Evolutionary conservation across 2,329 filamentous ascomycete genomes (phyloP).

Genomic region (Calonectria hongkongensis): DNA sequence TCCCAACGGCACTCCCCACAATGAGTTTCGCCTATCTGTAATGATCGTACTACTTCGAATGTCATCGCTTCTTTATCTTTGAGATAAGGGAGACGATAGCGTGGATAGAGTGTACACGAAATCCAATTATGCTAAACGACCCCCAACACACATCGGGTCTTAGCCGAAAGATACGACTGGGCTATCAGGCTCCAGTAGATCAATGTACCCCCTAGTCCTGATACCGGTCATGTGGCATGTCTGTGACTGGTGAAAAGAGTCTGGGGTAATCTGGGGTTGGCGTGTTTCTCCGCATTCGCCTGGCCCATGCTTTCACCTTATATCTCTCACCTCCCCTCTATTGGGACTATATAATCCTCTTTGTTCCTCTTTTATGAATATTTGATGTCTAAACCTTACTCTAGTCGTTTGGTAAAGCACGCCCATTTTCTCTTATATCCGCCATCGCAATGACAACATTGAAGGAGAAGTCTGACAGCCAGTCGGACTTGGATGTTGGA

Average conservation of each 20-base stretch:
- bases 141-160: neutral
- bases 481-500: neutral
- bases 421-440: neutral
- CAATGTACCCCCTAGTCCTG: neutral
- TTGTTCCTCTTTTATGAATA: neutral
- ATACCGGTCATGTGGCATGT: neutral
- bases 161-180: neutral
- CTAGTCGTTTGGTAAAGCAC: neutral
- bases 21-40: too few species aligned
- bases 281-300: neutral
- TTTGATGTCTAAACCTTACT: too few species aligned
- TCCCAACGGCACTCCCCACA: too few species aligned
- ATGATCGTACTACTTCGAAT: too few species aligned
- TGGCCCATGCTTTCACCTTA: neutral
- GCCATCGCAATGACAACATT: neutral
- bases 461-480: neutral
- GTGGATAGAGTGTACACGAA: too few species aligned
- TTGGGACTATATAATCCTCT: neutral
- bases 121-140: too few species aligned
- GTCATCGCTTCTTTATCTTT: too few species aligned
- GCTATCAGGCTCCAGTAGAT: neutral
- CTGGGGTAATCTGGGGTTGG: constrained; percentile 11
- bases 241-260: neutral
- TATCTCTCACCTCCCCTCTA: neutral
- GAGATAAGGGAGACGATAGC: too few species aligned